Conservation (phyloP, 148 eudicot species). For the Arctostaphylos glauca region DNA sequence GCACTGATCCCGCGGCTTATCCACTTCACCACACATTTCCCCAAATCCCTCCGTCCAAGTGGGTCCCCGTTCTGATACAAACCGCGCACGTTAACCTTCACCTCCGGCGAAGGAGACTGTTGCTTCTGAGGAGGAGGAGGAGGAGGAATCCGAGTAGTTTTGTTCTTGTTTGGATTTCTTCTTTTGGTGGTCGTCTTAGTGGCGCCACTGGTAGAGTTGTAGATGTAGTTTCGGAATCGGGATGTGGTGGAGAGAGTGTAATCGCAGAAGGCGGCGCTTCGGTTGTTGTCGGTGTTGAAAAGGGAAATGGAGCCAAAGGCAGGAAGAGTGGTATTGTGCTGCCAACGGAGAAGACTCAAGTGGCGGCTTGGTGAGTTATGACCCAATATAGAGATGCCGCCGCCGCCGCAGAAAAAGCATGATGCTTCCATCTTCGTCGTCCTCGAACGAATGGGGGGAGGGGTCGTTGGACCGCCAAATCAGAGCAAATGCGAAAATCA, state of each 20-base stretch:
- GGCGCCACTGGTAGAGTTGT: neutral
- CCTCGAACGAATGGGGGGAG: too few species aligned
- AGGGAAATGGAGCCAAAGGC: neutral
- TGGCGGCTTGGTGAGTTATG: conserved; percentile 1
- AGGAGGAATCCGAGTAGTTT: neutral
- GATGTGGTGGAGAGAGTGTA: neutral
- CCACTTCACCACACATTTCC: conserved; percentile 71
- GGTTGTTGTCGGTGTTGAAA: neutral
- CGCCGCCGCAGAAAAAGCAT: neutral
- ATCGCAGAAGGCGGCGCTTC: neutral
- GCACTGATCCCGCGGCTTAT: conserved; percentile 70
- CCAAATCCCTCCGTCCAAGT: conserved; percentile 61
- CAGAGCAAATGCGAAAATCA: too few species aligned
- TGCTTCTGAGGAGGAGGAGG: neutral
- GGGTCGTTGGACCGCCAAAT: neutral
- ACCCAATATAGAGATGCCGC: conserved; percentile 7
- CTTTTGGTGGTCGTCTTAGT: conserved; percentile 5
- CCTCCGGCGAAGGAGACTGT: neutral
- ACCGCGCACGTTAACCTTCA: conserved; percentile 22
- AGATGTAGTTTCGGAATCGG: neutral
- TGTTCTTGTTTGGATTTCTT: conserved; percentile 11
- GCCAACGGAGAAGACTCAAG: neutral
- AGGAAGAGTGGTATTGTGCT: neutral
- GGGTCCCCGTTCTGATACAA: conserved; percentile 69
- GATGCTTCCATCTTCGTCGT: conserved; percentile 17